Evolutionary conservation across 1,284 basidiomycete species (phyloP).

Genomic region (Moesziomyces sp.): DNA sequence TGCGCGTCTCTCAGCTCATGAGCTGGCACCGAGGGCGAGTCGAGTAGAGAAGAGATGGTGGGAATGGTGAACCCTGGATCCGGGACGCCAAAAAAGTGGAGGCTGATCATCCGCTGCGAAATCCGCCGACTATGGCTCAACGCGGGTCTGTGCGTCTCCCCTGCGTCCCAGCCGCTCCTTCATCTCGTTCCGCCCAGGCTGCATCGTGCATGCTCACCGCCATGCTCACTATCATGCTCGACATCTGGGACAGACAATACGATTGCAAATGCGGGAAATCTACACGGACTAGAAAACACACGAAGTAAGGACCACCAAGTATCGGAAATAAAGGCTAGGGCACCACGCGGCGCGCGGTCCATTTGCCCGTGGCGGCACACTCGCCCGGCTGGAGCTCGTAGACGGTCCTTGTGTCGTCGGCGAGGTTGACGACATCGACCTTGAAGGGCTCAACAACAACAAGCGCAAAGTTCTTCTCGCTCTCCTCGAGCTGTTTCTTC

Average conservation of each 20-base stretch:
- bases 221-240: not conserved
- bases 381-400: constrained; percentile 49
- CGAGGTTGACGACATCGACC: constrained; percentile 66
- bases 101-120: not conserved
- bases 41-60: not conserved
- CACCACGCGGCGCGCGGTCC: constrained; percentile 61
- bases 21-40: not conserved
- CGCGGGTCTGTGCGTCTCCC: constrained; percentile 21
- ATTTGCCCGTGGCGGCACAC: constrained; percentile 35
- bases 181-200: not conserved
- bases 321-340: constrained; percentile 38
- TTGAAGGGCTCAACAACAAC: constrained; percentile 64
- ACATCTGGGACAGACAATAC: constrained; percentile 3
- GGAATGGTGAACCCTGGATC: not conserved
- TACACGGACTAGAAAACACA: not conserved
- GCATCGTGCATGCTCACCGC: too few species aligned
- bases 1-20: not conserved
- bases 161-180: not conserved
- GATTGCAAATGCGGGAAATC: constrained; percentile 4
- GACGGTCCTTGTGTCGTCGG: constrained; percentile 59
- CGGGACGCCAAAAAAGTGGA: constrained; percentile 10
- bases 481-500: constrained; percentile 51
- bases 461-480: constrained; percentile 64
- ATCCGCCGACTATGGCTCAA: too few species aligned
- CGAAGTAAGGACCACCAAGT: not conserved